These are phyloP conservation scores for Phaseolus lunatus DNA, from an alignment of 306 rosid genomes.

Conservation along the genomic window DNA sequence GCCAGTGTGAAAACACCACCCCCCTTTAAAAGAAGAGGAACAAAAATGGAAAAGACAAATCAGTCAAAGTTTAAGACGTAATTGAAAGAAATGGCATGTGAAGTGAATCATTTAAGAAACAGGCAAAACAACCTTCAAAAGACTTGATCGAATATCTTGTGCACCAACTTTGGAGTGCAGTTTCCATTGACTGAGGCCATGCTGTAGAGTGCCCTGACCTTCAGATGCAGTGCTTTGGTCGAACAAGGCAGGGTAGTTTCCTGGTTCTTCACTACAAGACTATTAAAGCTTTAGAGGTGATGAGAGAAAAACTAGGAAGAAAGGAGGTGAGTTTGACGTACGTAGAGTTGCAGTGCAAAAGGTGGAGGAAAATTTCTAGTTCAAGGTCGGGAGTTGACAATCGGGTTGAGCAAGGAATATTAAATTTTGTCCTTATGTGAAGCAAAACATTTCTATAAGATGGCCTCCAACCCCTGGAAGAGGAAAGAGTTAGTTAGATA, in stretches of 20 bases:
- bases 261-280: conserved; percentile 69
- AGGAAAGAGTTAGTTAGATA: neutral
- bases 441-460: conserved; percentile 90
- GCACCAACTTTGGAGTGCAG: conserved; percentile 72
- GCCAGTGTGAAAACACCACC: conserved; percentile 75
- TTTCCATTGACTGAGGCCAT: conserved; percentile 80
- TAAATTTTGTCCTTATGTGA: conserved; percentile 70
- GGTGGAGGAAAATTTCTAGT: conserved; percentile 89
- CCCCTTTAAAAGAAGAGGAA: conserved; percentile 60
- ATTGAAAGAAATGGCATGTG: neutral
- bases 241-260: conserved; percentile 44
- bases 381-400: conserved; percentile 87
- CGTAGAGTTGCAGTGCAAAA: conserved; percentile 72
- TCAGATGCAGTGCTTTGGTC: conserved; percentile 52
- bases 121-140: conserved; percentile 67
- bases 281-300: conserved; percentile 43
- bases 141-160: conserved; percentile 65
- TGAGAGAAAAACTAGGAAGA: neutral
- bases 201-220: conserved; percentile 62
- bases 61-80: conserved; percentile 35
- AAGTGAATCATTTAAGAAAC: conserved; percentile 5
- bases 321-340: conserved; percentile 39
- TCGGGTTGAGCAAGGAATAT: conserved; percentile 77
- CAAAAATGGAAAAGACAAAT: conserved; percentile 36
- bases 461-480: conserved; percentile 93